Percentiles rank a stretch among this genome's conserved stretches.
phyloP scores from a whole-genome alignment of 208 protist genomes.

The Trypanosoma lewisi region DNA sequence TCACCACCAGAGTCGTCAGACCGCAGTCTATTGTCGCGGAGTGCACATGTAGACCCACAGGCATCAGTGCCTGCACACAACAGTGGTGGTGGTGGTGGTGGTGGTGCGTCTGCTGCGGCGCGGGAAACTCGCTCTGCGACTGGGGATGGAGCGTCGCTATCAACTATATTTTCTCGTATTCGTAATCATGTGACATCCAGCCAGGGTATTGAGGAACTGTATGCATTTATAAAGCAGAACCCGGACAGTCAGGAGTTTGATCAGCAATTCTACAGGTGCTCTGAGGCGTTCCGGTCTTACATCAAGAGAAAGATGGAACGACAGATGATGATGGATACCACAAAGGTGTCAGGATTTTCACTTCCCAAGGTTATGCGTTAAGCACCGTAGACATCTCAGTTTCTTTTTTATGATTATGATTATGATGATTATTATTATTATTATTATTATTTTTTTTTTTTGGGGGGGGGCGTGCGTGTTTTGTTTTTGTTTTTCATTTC shows the following conservation, averaged over 20 bases:
- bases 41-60: slow-evolving; percentile 2
- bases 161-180: slow-evolving; percentile 66
- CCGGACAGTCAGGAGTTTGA: slow-evolving; percentile 50
- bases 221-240: slow-evolving; percentile 43
- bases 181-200: slow-evolving; percentile 77
- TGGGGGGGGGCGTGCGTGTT: background rate
- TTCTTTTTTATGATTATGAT: slow-evolving; percentile 1
- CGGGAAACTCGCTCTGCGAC: background rate
- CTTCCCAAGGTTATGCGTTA: slow-evolving; percentile 43
- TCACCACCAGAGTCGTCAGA: background rate
- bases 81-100: background rate
- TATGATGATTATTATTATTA: background rate
- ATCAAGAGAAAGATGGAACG: slow-evolving; percentile 81
- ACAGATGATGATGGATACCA: slow-evolving; percentile 51
- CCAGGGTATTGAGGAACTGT: slow-evolving; percentile 78
- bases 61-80: background rate
- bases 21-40: background rate
- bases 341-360: slow-evolving; percentile 32
- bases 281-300: slow-evolving; percentile 80
- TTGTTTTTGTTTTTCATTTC: slow-evolving; percentile 8
- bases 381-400: slow-evolving; percentile 15
- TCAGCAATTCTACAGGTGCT: slow-evolving; percentile 78
- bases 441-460: background rate
- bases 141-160: slow-evolving; percentile 33
- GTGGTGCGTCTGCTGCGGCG: background rate